Evolutionary conservation across 2,329 filamentous ascomycete genomes (phyloP).

Genomic region (Dothideomycetes sp.): DNA sequence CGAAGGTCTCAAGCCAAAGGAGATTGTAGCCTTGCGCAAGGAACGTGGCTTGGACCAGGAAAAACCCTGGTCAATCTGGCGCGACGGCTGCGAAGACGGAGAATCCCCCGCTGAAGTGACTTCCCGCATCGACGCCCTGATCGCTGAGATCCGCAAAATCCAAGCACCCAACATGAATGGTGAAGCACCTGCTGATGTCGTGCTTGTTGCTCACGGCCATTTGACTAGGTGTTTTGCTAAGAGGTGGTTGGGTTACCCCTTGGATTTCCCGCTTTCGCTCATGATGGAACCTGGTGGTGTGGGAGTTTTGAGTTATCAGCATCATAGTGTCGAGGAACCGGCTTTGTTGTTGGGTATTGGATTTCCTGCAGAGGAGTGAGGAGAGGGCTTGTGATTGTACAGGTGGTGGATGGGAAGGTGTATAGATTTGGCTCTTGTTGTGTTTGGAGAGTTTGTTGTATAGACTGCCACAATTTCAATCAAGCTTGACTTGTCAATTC

Average conservation of each 20-base stretch:
- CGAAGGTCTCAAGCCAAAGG: conserved; percentile 45
- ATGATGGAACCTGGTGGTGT: conserved; percentile 59
- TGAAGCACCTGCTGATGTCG: conserved; percentile 51
- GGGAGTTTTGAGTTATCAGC: conserved; percentile 44
- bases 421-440: too few species aligned
- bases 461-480: too few species aligned
- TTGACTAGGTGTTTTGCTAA: conserved; percentile 81
- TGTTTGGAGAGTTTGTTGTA: too few species aligned
- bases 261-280: conserved; percentile 68
- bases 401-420: too few species aligned
- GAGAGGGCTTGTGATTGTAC: too few species aligned
- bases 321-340: conserved; percentile 40
- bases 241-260: conserved; percentile 66
- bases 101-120: conserved; percentile 61
- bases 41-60: conserved; percentile 28
- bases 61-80: conserved; percentile 75
- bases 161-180: conserved; percentile 37
- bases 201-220: conserved; percentile 83
- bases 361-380: conserved; percentile 10
- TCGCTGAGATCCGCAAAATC: conserved; percentile 59
- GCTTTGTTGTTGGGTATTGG: conserved; percentile 39
- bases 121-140: conserved; percentile 62
- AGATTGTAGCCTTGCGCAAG: conserved; percentile 42
- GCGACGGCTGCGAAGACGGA: conserved; percentile 66
- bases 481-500: too few species aligned